Percentiles rank a stretch among this genome's conserved stretches.
These are phyloP conservation scores for Saksenaea oblongispora DNA, from an alignment of 371 early-diverging fungal genomes.

Conservation along the genomic window DNA sequence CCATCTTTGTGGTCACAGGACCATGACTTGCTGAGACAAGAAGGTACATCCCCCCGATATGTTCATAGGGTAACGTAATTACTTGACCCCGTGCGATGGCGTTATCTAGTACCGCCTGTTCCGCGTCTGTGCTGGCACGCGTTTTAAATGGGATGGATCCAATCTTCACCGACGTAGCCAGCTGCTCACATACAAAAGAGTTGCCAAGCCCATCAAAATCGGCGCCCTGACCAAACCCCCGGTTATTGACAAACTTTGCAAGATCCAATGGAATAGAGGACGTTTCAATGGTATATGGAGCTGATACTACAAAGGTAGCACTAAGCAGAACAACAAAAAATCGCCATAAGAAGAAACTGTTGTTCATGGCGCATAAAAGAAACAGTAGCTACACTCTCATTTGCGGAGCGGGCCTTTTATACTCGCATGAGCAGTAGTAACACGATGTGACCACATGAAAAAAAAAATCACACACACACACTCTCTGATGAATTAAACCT, in stretches of 20 bases:
- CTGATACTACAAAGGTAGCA: neutral
- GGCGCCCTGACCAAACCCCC: slow-evolving; percentile 13
- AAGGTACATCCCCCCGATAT: slow-evolving; percentile 25
- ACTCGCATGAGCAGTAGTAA: neutral
- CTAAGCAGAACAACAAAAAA: neutral
- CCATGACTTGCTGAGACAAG: slow-evolving; percentile 26
- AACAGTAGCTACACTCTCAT: neutral
- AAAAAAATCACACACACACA: neutral
- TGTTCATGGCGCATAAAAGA: neutral
- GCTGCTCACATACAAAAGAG: slow-evolving; percentile 9
- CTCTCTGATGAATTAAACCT: neutral
- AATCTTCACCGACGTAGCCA: neutral
- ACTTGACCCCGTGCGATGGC: slow-evolving; percentile 26
- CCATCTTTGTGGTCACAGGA: slow-evolving; percentile 15
- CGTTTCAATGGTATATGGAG: neutral
- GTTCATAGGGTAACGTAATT: slow-evolving; percentile 10
- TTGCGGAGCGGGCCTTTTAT: neutral
- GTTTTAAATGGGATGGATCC: slow-evolving; percentile 15
- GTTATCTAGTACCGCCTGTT: slow-evolving; percentile 14
- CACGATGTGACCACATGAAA: neutral
- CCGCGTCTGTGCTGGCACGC: neutral
- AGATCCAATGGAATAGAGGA: slow-evolving; percentile 8
- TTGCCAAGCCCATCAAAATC: slow-evolving; percentile 26
- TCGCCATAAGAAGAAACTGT: neutral
- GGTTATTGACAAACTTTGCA: slow-evolving; percentile 6